A percentile compares a stretch with the other conserved stretches of the same genome.
phyloP scores from a whole-genome alignment of 2,329 filamentous ascomycete genomes.

The Epicoccum sorghinum region DNA sequence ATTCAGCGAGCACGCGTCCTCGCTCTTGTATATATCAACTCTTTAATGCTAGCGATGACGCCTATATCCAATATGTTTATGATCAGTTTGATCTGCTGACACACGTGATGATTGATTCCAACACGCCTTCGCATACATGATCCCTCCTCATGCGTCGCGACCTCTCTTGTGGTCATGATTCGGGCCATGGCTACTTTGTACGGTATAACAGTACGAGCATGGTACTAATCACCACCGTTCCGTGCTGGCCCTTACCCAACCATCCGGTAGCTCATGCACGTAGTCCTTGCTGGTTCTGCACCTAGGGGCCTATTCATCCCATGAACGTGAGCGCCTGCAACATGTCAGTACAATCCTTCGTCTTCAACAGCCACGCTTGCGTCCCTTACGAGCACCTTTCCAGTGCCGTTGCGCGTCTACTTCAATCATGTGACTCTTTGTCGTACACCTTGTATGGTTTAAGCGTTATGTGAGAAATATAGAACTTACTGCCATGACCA shows the following conservation, averaged over 20 bases:
- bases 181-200: neutral
- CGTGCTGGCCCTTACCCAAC: constrained; percentile 12
- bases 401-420: too few relatives aligned
- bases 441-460: too few relatives aligned
- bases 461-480: neutral
- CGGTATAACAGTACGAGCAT: neutral
- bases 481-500: constrained; percentile 81
- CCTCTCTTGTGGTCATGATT: neutral
- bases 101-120: neutral
- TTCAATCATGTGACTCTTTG: too few relatives aligned
- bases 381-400: neutral
- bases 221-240: neutral
- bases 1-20: constrained; percentile 17
- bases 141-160: too few relatives aligned
- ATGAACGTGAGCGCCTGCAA: constrained; percentile 38
- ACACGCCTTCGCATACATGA: too few relatives aligned
- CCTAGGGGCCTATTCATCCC: constrained; percentile 18
- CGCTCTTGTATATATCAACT: constrained; percentile 30
- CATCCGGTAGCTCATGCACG: constrained; percentile 1
- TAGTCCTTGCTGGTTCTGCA: neutral
- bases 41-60: constrained; percentile 32
- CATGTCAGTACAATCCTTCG: constrained; percentile 7
- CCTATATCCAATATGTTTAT: constrained; percentile 5
- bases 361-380: neutral
- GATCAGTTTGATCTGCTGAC: neutral